Evolutionary conservation across 257 asterid genomes (phyloP), one percentile per base, ranked within the genome.

Genomic region (Perilla frutescens): DNA sequence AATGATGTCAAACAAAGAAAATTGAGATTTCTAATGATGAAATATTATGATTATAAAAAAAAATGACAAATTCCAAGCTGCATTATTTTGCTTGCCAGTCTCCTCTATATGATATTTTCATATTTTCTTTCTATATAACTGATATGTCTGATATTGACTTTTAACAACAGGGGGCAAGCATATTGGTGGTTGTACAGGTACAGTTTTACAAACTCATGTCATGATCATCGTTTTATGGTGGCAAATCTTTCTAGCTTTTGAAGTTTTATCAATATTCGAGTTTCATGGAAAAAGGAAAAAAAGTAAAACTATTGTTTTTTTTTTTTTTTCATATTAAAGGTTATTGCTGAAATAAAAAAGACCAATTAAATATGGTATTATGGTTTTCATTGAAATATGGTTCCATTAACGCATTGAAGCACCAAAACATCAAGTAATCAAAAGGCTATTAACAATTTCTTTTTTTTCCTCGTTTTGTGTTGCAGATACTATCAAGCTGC

Each of bases 141-240:
- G 26, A 41, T 44, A 26, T 6, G 40, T 44, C n/a, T 68, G 26
- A 70, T 69, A 31, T 50, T 68, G 63, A 49, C 53, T 68, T 71
- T 75, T 45, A 61, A 40, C 75, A 68, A 72, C 90, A 91, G 98
- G 97, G 60, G 90, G 91, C 14, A 83, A 89, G 82, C 98, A 93
- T 75, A 85, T 93, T 51, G 98, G 98, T 55, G 98, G 98, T 39
- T 93, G 96, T 84, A 76, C 96, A 89, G 97, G 98, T 90, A 85
- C 69, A 1, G 48, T 14, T 47, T 72, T 15, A 62, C 10, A 15
- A n/a, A 39, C 49, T 8, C 49, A 41, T 41, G 26, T 20, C 26
- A 20, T 20, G 26, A 20, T 20, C 26, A 20, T 20, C 26, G 26
- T 20, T 20, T 20, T 20, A 20, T 20, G 26, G 26, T 20, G 26